Conservation (phyloP, 2,329 filamentous ascomycete species). For the Xylogone sp. region DNA sequence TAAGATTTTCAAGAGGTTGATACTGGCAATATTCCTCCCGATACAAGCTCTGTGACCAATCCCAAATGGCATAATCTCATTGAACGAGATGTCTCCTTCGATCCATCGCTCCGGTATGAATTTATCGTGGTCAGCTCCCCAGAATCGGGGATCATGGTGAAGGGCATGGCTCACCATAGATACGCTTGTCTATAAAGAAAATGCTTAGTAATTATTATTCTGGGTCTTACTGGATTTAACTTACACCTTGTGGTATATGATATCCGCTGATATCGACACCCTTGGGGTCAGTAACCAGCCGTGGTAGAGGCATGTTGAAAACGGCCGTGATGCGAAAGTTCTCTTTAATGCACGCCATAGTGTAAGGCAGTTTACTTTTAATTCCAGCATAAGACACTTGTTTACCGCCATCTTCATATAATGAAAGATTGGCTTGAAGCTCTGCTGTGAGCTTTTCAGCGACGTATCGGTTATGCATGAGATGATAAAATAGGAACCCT, state of each 20-base stretch:
- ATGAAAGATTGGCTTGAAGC: not conserved
- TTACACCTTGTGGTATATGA: slow-evolving; percentile 5
- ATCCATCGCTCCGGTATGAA: not conserved
- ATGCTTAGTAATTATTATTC: not conserved
- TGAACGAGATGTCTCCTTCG: not conserved
- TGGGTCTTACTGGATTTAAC: no score
- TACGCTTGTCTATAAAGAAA: not conserved
- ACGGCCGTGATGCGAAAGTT: slow-evolving; percentile 44
- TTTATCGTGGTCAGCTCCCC: not conserved
- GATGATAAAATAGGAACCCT: slow-evolving; percentile 1
- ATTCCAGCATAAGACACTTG: not conserved
- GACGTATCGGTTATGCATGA: not conserved
- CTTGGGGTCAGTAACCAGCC: slow-evolving; percentile 3
- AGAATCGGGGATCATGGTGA: not conserved
- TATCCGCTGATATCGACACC: slow-evolving; percentile 8
- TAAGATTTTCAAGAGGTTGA: not conserved
- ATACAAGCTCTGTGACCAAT: not conserved
- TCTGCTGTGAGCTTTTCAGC: not conserved
- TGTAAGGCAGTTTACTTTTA: slow-evolving; percentile 36
- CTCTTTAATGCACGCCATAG: slow-evolving; percentile 48
- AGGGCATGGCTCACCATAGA: not conserved
- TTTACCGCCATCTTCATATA: not conserved
- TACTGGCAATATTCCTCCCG: not conserved
- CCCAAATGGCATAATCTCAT: not conserved
- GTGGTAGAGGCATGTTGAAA: slow-evolving; percentile 4